These are phyloP conservation scores for Pythium scleroteichum DNA, from an alignment of 352 stramenopile genomes.

Conservation along the genomic window DNA sequence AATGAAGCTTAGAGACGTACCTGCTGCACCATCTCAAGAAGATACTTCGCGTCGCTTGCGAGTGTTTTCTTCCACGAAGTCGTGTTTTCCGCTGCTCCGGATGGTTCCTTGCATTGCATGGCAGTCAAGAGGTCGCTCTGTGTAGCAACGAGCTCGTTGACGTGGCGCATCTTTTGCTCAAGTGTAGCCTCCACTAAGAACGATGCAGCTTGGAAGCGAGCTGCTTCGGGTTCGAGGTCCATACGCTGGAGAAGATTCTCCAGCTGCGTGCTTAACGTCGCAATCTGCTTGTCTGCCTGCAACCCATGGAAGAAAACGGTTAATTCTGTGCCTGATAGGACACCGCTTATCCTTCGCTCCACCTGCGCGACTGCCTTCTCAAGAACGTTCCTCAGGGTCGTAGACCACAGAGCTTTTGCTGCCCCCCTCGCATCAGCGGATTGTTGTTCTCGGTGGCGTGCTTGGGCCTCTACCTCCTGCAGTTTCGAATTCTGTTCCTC, in stretches of 20 bases:
- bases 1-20: conserved; percentile 26
- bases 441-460: conserved; percentile 1
- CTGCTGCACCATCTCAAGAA: conserved; percentile 67
- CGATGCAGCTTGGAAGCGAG: conserved; percentile 61
- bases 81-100: background rate
- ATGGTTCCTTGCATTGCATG: background rate
- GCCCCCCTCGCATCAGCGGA: background rate
- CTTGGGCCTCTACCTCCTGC: background rate
- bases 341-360: background rate
- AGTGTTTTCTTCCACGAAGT: conserved; percentile 5
- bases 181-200: conserved; percentile 59
- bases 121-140: conserved; percentile 35
- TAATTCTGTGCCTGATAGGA: background rate
- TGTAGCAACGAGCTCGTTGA: conserved; percentile 35
- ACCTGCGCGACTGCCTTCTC: conserved; percentile 16
- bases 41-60: conserved; percentile 36
- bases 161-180: conserved; percentile 60
- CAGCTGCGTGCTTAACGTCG: conserved; percentile 34
- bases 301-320: background rate
- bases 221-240: conserved; percentile 38
- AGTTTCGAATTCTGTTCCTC: conserved; percentile 8
- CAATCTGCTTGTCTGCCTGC: conserved; percentile 59
- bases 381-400: conserved; percentile 2
- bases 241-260: conserved; percentile 49
- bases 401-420: conserved; percentile 8